These are phyloP conservation scores for Pestalotiopsis fici DNA, from an alignment of 2,329 filamentous ascomycete species.

Conservation along the genomic window DNA sequence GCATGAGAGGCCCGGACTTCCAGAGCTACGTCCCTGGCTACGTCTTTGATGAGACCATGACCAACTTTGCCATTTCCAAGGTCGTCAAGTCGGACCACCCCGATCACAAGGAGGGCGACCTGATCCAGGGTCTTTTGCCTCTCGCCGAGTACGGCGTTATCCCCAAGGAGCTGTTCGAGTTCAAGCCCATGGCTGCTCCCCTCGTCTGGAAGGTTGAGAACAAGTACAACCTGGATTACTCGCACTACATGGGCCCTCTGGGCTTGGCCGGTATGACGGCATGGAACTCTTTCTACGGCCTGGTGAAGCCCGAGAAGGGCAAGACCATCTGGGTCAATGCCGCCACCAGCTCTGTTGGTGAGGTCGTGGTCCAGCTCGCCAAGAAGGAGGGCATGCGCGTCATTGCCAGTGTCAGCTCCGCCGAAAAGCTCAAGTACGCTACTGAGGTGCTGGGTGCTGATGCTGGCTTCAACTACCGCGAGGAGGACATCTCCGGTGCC, in stretches of 20 bases:
- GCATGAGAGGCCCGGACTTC: conserved; percentile 4
- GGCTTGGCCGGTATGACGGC: conserved; percentile 6
- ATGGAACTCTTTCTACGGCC: conserved; percentile 10
- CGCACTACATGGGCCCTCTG: conserved; percentile 5
- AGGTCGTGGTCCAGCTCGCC: conserved; percentile 6
- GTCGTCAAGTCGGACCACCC: conserved; percentile 4
- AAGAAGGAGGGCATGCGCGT: conserved; percentile 9
- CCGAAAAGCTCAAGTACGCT: conserved; percentile 6
- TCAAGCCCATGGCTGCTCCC: not conserved
- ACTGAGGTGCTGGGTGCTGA: conserved; percentile 4
- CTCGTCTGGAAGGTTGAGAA: conserved; percentile 9
- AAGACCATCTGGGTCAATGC: conserved; percentile 9
- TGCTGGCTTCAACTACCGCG: conserved; percentile 6
- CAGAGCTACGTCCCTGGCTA: conserved; percentile 8
- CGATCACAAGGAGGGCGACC: conserved; percentile 2
- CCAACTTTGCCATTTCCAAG: conserved; percentile 3
- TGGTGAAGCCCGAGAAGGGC: conserved; percentile 7
- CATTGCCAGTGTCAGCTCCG: conserved; percentile 7
- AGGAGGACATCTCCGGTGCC: not conserved
- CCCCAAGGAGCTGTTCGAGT: conserved; percentile 5
- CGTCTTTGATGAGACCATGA: conserved; percentile 1
- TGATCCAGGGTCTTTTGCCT: conserved; percentile 2
- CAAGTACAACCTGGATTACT: conserved; percentile 6
- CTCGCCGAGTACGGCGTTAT: conserved; percentile 5
- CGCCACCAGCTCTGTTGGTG: conserved; percentile 3